These are phyloP conservation scores for Lonicera japonica DNA, from an alignment of 129 eudicot species.

Conservation along the genomic window DNA sequence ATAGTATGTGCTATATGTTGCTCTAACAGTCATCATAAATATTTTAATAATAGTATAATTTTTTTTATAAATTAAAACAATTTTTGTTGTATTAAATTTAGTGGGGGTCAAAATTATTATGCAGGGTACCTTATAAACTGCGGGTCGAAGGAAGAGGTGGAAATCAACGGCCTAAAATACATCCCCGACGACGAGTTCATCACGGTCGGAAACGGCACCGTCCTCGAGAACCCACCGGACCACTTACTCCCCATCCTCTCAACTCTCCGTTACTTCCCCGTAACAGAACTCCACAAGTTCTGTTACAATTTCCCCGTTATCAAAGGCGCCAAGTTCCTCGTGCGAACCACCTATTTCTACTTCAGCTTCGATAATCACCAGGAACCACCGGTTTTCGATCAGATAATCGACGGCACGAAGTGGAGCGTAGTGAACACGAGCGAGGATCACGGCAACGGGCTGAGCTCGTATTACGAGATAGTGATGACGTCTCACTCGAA, in stretches of 20 bases:
- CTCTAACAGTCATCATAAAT: too few relatives aligned
- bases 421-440: conserved; percentile 82
- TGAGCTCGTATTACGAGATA: conserved; percentile 67
- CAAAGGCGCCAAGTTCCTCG: conserved; percentile 44
- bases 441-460: conserved; percentile 57
- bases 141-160: conserved; percentile 38
- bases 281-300: conserved; percentile 30
- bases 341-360: conserved; percentile 68
- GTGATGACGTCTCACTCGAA: conserved; percentile 35
- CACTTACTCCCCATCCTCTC: conserved; percentile 32
- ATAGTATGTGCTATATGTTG: too few relatives aligned
- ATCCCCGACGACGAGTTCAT: conserved; percentile 41
- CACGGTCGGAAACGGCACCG: conserved; percentile 40
- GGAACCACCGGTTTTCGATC: conserved; percentile 78
- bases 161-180: conserved; percentile 44
- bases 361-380: conserved; percentile 73
- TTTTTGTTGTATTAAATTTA: too few relatives aligned
- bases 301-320: conserved; percentile 59
- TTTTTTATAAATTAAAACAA: too few relatives aligned
- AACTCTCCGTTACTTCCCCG: conserved; percentile 57
- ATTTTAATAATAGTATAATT: too few relatives aligned
- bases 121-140: conserved; percentile 65
- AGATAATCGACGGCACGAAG: conserved; percentile 66
- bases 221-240: conserved; percentile 25
- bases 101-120: neutral